These are phyloP conservation scores for Nakazawaea wyomingensis DNA, from an alignment of 805 yeast genomes.

Conservation along the genomic window DNA sequence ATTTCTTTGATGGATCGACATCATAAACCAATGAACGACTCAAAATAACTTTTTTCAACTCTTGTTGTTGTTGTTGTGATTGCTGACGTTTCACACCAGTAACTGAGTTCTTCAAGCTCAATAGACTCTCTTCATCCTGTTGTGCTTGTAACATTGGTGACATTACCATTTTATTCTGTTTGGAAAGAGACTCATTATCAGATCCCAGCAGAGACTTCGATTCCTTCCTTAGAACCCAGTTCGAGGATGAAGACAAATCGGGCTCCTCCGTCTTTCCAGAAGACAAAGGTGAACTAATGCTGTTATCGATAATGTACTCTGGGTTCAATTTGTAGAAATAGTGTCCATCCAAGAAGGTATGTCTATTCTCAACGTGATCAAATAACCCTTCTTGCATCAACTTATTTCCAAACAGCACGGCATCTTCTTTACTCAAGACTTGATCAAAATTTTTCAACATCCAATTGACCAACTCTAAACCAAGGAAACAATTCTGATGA, in stretches of 20 bases:
- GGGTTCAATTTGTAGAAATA: constrained; percentile 74
- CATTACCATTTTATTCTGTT: constrained; percentile 6
- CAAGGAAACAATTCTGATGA: constrained; percentile 75
- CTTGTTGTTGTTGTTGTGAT: not conserved
- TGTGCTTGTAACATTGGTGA: constrained; percentile 15
- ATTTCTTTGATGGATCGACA: constrained; percentile 66
- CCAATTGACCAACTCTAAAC: constrained; percentile 86
- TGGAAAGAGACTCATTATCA: constrained; percentile 10
- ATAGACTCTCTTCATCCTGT: constrained; percentile 7
- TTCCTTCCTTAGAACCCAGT: constrained; percentile 14
- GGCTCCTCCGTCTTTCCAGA: constrained; percentile 1
- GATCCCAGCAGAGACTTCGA: constrained; percentile 5
- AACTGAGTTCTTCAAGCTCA: not conserved
- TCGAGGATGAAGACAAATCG: not conserved
- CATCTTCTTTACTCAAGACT: constrained; percentile 77
- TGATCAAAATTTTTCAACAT: constrained; percentile 72
- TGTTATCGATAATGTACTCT: constrained; percentile 39
- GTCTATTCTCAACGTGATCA: constrained; percentile 78
- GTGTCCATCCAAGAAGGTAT: constrained; percentile 86
- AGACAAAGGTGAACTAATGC: not conserved
- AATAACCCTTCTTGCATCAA: constrained; percentile 70
- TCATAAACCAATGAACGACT: constrained; percentile 66
- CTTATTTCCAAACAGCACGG: constrained; percentile 71
- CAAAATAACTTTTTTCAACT: constrained; percentile 41
- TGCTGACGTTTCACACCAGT: not conserved